Base-by-base conservation (phyloP, 2,329 filamentous ascomycete genomes). In the Xylariaceae sp. region DNA sequence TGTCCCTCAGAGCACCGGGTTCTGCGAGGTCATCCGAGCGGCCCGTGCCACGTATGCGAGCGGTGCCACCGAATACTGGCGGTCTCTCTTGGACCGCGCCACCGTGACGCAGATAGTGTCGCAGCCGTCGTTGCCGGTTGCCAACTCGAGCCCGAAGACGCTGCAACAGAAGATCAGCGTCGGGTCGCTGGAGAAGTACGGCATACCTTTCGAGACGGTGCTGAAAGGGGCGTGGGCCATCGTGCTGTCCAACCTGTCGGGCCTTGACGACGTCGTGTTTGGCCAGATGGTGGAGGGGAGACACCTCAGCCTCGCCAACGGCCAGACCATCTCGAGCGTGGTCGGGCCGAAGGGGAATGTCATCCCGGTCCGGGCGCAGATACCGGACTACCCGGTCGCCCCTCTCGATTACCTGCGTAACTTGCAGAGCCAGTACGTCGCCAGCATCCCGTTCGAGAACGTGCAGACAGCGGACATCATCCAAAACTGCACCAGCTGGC, bases 191-290 rank as follows among this genome's bases (percentile, higher is more conserved):
- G 50, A 62, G 6, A 65, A 65, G 24, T 57, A 71, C 3, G 67
- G 65, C 7, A 64, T 75, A 41, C 62, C 64, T 0, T 71, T 73
- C 26, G 70, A 74, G 41, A 69, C 71, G 0, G 65, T 79, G 3
- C 61, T 79, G 23, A 77, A 76, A 52, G 68, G 73, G 0, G 74
- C 74, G 0, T 81, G 76, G 74, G 69, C 73, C 1, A 67, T 74
- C 43, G 67, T 73, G 0, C 64, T 81, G 5, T 69, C 72, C 0
- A 70, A 65, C 16, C 56, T 77, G 8, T 68, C 71, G 0, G 67
- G 63, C 0, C 61, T 55, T 0, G 58, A 65, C 5, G 76, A 80
- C 29, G 66, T 80, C 5, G 64, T 78, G 3, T 79, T 79, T 40
- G 76, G 75, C 6, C 70, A 77, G 49, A 56, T 71, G 3, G 60